phyloP scores from a whole-genome alignment of 768 basidiomycete species.

The Naematelia aurantialba region DNA sequence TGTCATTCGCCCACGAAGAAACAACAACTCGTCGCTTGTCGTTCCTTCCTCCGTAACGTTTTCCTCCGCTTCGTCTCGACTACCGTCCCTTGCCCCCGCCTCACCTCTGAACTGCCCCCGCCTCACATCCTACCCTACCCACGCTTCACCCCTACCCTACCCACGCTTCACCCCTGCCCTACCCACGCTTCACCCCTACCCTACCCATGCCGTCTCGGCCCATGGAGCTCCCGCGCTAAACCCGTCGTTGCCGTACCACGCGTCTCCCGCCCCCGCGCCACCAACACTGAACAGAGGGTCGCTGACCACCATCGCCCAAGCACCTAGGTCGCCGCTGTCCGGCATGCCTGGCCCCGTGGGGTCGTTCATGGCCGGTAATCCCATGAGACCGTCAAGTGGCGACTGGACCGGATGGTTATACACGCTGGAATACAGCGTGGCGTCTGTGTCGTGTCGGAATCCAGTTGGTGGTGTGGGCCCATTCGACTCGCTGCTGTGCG shows the following conservation, averaged over 20 bases:
- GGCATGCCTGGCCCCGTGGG: background rate
- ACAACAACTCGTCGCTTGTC: too few relatives aligned
- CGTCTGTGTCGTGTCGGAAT: background rate
- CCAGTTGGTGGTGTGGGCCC: background rate
- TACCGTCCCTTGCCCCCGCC: too few relatives aligned
- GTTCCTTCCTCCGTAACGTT: too few relatives aligned
- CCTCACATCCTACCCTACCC: background rate
- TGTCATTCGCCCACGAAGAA: too few relatives aligned
- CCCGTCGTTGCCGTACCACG: background rate
- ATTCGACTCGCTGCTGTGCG: background rate
- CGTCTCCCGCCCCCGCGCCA: background rate
- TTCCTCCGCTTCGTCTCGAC: too few relatives aligned
- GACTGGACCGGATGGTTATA: background rate
- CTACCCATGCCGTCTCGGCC: background rate
- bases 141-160: background rate
- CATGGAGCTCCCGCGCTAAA: background rate
- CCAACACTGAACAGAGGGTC: background rate
- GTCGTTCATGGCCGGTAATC: background rate
- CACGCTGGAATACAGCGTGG: background rate
- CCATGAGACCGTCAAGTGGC: background rate
- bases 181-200: background rate
- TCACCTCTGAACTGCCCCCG: too few relatives aligned
- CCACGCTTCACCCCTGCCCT: background rate
- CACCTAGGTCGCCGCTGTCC: background rate
- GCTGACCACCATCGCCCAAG: background rate